phyloP scores from a whole-genome alignment of 306 rosid species.

The Vigna nakashimae region DNA sequence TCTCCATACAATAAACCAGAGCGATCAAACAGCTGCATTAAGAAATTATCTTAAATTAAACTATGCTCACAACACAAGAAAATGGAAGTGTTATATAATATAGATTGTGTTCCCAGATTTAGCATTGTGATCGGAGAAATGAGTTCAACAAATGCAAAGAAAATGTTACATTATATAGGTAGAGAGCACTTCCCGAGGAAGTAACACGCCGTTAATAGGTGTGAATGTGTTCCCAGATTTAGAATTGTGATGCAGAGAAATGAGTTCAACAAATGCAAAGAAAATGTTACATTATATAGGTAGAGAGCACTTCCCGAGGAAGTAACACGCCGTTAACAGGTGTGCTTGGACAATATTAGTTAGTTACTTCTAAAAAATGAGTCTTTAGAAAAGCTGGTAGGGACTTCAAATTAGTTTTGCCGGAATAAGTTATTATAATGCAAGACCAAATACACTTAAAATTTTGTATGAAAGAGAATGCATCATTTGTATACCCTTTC shows the following conservation, averaged over 20 bases:
- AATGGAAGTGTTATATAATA: background rate
- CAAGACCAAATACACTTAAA: conserved; percentile 18
- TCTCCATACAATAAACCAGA: conserved; percentile 90
- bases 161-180: background rate
- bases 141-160: background rate
- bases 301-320: background rate
- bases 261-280: background rate
- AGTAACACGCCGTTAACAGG: conserved; percentile 5
- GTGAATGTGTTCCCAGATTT: conserved; percentile 8
- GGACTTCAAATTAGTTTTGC: conserved; percentile 19
- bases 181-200: no score
- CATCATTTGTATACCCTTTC: conserved; percentile 12
- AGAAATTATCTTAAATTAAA: conserved; percentile 24
- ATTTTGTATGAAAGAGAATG: background rate
- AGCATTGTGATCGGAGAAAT: background rate
- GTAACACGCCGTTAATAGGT: no score
- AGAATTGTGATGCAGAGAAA: background rate
- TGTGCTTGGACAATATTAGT: conserved; percentile 10
- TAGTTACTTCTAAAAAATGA: background rate
- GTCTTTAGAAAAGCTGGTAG: background rate
- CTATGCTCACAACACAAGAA: conserved; percentile 14
- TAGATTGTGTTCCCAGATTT: conserved; percentile 6
- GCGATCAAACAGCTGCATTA: conserved; percentile 84
- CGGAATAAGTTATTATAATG: background rate
- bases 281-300: background rate